These are phyloP conservation scores for Vitis labrusca DNA, from an alignment of 164 flowering plant genomes.

Conservation along the genomic window DNA sequence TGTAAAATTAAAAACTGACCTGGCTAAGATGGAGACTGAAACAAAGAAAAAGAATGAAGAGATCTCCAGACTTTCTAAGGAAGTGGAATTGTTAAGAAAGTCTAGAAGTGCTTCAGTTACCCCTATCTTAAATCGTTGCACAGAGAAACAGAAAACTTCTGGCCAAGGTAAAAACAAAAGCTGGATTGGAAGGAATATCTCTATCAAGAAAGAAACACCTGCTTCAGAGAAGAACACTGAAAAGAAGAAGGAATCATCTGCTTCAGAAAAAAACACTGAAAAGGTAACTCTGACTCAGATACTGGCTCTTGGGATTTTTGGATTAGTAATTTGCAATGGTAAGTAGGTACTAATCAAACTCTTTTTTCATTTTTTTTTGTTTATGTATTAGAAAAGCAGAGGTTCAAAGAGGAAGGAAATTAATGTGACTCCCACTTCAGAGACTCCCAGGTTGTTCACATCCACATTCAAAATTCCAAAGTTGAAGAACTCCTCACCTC, in stretches of 20 bases:
- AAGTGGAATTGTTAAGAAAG: constrained; percentile 46
- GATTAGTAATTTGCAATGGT: neutral
- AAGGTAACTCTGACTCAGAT: constrained; percentile 1
- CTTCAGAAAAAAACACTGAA: no score
- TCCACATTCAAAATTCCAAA: constrained; percentile 73
- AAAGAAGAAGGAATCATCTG: constrained; percentile 11
- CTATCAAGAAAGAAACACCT: constrained; percentile 36
- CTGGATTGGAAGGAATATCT: constrained; percentile 3
- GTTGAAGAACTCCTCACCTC: constrained; percentile 36
- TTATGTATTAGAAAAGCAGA: constrained; percentile 36
- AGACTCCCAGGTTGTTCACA: constrained; percentile 59
- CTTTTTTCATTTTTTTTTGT: neutral
- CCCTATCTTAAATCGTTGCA: constrained; percentile 45
- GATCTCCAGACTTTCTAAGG: constrained; percentile 43
- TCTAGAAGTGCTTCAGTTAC: constrained; percentile 31
- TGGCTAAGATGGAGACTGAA: constrained; percentile 50
- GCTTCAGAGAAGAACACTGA: constrained; percentile 12
- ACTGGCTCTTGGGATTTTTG: neutral
- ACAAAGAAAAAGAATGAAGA: constrained; percentile 34
- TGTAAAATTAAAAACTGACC: constrained; percentile 33
- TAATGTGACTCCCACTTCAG: constrained; percentile 25
- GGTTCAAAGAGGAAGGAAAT: constrained; percentile 49
- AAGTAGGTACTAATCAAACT: neutral
- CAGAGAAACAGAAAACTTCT: constrained; percentile 13
- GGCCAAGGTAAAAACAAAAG: constrained; percentile 11